Evolutionary conservation across 2,329 filamentous ascomycete genomes (phyloP).

Genomic region (Colletotrichum siamense): DNA sequence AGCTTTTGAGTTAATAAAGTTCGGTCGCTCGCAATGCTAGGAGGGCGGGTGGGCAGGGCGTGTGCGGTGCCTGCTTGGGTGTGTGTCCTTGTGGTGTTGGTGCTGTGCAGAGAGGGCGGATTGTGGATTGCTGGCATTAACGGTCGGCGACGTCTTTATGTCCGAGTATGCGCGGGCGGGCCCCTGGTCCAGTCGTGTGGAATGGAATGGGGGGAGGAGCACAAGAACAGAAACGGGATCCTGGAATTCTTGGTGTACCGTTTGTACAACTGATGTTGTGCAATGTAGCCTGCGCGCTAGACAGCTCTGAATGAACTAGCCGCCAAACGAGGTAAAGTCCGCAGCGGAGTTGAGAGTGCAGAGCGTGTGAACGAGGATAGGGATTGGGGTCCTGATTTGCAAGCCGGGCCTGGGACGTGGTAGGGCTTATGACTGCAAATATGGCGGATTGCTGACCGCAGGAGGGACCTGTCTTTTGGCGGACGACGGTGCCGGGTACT

Average conservation of each 20-base stretch:
- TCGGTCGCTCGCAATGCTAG: constrained; percentile 19
- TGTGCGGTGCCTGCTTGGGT: not conserved
- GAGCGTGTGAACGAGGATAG: not conserved
- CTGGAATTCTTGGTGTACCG: constrained; percentile 13
- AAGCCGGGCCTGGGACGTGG: not conserved
- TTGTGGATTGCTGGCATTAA: constrained; percentile 23
- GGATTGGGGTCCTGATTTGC: constrained; percentile 11
- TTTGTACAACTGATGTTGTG: constrained; percentile 3
- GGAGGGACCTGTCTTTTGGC: constrained; percentile 12
- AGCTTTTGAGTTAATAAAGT: constrained; percentile 21
- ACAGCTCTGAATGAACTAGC: constrained; percentile 8
- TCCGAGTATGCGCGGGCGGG: constrained; percentile 36
- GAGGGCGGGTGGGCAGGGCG: not conserved
- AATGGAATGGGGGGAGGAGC: not conserved
- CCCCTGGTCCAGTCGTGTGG: not conserved
- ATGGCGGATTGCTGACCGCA: constrained; percentile 22
- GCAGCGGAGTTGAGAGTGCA: constrained; percentile 15
- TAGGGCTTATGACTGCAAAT: constrained; percentile 7
- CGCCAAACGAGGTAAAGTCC: constrained; percentile 9
- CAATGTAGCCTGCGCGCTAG: constrained; percentile 14
- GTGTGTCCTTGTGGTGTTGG: constrained; percentile 11
- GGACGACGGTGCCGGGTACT: not conserved
- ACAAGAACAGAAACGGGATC: not conserved
- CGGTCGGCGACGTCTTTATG: constrained; percentile 44
- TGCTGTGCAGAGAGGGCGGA: not conserved